A percentile compares a stretch with the other conserved stretches of the same genome.
Conservation (phyloP, 2,329 filamentous ascomycete species). For the Stagonosporopsis cucurbitacearum region DNA sequence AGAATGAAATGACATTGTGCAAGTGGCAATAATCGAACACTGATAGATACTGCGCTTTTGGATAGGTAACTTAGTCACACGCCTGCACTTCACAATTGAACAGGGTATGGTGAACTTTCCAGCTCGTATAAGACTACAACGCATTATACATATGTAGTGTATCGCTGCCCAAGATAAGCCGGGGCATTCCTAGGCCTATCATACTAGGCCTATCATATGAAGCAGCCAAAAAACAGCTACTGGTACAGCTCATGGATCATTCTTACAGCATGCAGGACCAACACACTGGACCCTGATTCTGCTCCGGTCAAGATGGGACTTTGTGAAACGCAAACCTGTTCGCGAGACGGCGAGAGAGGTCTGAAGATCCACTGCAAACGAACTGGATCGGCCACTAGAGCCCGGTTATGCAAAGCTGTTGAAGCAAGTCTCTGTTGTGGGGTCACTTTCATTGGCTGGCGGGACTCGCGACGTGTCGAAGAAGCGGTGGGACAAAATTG, state of each 20-base stretch:
- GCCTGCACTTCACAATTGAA: background rate
- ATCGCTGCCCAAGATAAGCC: background rate
- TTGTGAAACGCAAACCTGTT: conserved; percentile 17
- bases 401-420: conserved; percentile 12
- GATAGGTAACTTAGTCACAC: background rate
- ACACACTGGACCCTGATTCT: conserved; percentile 10
- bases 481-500: conserved; percentile 11
- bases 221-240: background rate
- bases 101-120: background rate
- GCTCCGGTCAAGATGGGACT: conserved; percentile 18
- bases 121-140: background rate
- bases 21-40: background rate
- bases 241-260: background rate
- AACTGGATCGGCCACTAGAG: conserved; percentile 19
- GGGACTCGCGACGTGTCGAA: conserved; percentile 1
- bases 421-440: conserved; percentile 10
- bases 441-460: conserved; percentile 3
- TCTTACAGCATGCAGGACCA: background rate
- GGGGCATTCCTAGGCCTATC: background rate
- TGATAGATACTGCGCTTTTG: background rate
- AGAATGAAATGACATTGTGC: no score
- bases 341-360: conserved; percentile 4
- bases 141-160: background rate
- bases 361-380: conserved; percentile 10
- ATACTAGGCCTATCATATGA: background rate